Base-by-base conservation (phyloP, 192 early-diverging fungal species). In the Gaertneriomyces sp. region DNA sequence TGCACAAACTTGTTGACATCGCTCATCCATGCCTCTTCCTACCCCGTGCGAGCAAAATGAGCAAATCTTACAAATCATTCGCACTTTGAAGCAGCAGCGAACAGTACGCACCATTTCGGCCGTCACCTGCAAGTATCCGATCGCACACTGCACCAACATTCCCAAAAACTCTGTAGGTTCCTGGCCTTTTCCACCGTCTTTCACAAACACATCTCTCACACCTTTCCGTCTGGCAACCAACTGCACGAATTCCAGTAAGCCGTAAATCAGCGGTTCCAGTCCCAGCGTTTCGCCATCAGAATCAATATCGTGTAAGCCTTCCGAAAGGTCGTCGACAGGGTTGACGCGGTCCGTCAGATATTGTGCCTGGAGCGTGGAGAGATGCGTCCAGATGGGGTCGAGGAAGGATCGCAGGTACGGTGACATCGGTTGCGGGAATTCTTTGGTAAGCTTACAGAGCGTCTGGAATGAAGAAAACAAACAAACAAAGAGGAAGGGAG, bases 1-100 rank as follows among this genome's bases (percentile, higher is more conserved):
- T 90, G 90, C 40, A 96, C 87, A 68, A 87, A 95, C 69, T 93
- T 85, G 61, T 94, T 91, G 53, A 91, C 84, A 68, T 96, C 93
- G 41, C 80, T 74, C 5, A 78, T 74, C 94, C 94, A 96, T 49
- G 81, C 83, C n/a, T 90, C 89, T 2, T 76, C 80, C 70, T 90
- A 79, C 10, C 70, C 53, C 42, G 4, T n/a, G 2, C 25, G 2
- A 33, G 25, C 25, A 33, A 0, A 25, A 56, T 11, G 38, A 19
- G 19, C 10, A 56, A 49, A 14, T 49, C 47, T 14, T 49, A n/a
- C 14, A 49, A 0, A 49, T 49, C 14, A 49, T 17, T 2, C 25
- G 25, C 25, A 33, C 25, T 1, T 33, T 2, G 25, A 33, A 33
- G n/a, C 6, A 59, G 33, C 14, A 17, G 39, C 42, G 53, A 8